Base-by-base conservation (phyloP, 2,329 filamentous ascomycete species). In the Aspergillus udagawae region DNA sequence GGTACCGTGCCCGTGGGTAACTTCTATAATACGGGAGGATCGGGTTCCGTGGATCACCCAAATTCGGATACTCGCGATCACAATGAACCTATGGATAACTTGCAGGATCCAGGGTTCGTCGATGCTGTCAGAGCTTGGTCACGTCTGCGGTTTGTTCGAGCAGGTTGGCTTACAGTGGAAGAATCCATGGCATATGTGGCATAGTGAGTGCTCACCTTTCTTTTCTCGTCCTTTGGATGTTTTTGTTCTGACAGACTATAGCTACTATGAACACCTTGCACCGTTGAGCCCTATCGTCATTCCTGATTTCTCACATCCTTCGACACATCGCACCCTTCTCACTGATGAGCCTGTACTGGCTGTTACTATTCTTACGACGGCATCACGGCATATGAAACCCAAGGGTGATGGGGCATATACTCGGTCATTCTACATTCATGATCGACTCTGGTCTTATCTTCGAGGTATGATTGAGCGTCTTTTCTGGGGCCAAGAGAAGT, bases 401-500 rank as follows among this genome's bases (percentile, higher is more conserved):
- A 83, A 86, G 21, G 91, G 91, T 1, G 87, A 92, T 0, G 92
- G 91, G 2, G 89, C 90, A 0, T 82, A 87, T 60, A 95, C 91
- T 50, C 86, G 94, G 52, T 91, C 92, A 0, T 91, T 94, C 67
- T 89, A 91, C 50, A 96, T 99, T 54, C 94, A 97, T 64, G 91
- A 97, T 67, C 92, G 95, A 73, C 83, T 97, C 4, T 99, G 94
- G 94, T 90, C 87, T 29, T 96, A 97, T 69, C 83, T 97, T 29
- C 88, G 92, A 52, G 90, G 91, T 57, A 97, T 97, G 90, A 94
- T 97, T 63, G 91, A 96, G 73, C 86, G 93, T 35, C 89, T 96
- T 63, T 86, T 97, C 41, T 97, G 92, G 89, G 94, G 92, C 8
- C 93, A 97, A 70, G 93, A 97, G 73, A 91, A 95, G 53, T 97